These are phyloP conservation scores for Vaccinium myrtillus DNA, from an alignment of 148 eudicot species.

Conservation along the genomic window DNA sequence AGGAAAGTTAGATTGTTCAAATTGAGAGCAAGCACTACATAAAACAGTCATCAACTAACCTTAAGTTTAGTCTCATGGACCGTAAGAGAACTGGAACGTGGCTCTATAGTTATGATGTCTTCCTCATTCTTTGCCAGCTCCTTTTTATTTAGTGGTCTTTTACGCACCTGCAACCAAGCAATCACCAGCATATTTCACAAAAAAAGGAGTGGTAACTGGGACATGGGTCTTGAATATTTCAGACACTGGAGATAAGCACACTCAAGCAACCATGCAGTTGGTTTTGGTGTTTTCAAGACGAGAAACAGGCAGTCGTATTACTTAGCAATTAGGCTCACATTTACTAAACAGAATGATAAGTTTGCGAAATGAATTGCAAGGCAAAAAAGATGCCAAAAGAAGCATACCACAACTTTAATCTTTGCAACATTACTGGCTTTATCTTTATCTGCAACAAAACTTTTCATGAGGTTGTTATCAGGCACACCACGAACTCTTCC, in stretches of 20 bases:
- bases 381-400: constrained; percentile 15
- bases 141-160: constrained; percentile 91
- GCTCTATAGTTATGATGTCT: constrained; percentile 69
- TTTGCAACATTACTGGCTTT: constrained; percentile 82
- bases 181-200: neutral
- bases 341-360: neutral
- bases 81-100: constrained; percentile 57
- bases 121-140: constrained; percentile 91
- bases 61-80: constrained; percentile 96
- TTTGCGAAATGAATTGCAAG: neutral
- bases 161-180: constrained; percentile 68
- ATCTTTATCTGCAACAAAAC: constrained; percentile 72
- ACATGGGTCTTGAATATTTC: neutral
- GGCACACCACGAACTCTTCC: constrained; percentile 61
- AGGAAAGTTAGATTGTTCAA: neutral
- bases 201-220: neutral
- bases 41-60: constrained; percentile 36
- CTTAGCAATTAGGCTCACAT: neutral
- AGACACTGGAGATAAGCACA: neutral
- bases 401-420: constrained; percentile 97
- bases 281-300: neutral
- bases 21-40: constrained; percentile 19
- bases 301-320: constrained; percentile 12
- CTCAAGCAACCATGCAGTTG: constrained; percentile 7
- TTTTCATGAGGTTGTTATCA: constrained; percentile 61